Conservation (phyloP, 495 filamentous ascomycete genomes). For the Patellaria atrata region DNA sequence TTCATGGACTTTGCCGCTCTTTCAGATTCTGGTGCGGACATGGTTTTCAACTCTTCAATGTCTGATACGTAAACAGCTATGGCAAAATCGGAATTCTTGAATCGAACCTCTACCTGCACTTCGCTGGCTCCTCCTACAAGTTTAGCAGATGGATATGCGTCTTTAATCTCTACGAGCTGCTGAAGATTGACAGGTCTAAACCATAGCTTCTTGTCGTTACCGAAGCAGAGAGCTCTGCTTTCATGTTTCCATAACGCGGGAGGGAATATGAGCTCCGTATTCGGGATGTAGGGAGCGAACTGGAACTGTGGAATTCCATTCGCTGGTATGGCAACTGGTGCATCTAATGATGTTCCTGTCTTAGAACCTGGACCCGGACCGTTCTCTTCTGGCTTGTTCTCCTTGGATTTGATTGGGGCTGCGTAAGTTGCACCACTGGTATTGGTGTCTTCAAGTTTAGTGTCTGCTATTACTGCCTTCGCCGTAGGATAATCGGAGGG, state of each 20-base stretch:
- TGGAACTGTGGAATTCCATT: slow-evolving; percentile 23
- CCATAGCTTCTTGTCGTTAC: slow-evolving; percentile 28
- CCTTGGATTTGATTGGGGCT: slow-evolving; percentile 21
- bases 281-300: slow-evolving; percentile 25
- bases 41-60: slow-evolving; percentile 27
- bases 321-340: slow-evolving; percentile 5
- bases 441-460: slow-evolving; percentile 4
- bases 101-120: slow-evolving; percentile 29
- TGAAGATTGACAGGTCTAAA: slow-evolving; percentile 27
- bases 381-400: slow-evolving; percentile 8
- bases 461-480: slow-evolving; percentile 4
- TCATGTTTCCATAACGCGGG: slow-evolving; percentile 23
- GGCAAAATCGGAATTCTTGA: slow-evolving; percentile 25
- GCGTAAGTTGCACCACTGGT: slow-evolving; percentile 20
- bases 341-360: slow-evolving; percentile 11
- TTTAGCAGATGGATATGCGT: slow-evolving; percentile 27
- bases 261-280: slow-evolving; percentile 29
- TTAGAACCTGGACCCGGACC: too few relatives aligned
- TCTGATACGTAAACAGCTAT: slow-evolving; percentile 30
- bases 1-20: slow-evolving; percentile 10
- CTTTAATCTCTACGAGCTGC: slow-evolving; percentile 28
- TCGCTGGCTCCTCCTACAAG: slow-evolving; percentile 28
- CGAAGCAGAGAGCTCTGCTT: slow-evolving; percentile 24
- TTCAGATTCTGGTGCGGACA: slow-evolving; percentile 11
- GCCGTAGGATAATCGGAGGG: slow-evolving; percentile 12